These are phyloP conservation scores for Leucocoprinus sp. DNA, from an alignment of 768 basidiomycete genomes.

Conservation along the genomic window DNA sequence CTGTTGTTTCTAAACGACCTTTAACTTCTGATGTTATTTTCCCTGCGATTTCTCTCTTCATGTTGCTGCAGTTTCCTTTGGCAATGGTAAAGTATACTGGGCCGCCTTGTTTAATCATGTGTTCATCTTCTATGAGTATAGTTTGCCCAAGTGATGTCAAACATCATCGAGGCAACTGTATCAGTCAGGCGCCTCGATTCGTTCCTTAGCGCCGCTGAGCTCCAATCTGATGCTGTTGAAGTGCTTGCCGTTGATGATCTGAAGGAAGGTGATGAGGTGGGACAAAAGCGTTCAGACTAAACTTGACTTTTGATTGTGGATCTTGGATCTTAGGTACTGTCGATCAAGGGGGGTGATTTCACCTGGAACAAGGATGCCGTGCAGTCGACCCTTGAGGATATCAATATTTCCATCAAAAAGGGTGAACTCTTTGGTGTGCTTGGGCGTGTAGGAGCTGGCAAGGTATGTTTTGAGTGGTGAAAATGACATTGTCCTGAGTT, in stretches of 20 bases:
- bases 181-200: slow-evolving; percentile 70
- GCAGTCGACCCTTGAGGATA: slow-evolving; percentile 65
- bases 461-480: slow-evolving; percentile 35
- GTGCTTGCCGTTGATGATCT: slow-evolving; percentile 35
- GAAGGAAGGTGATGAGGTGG: slow-evolving; percentile 53
- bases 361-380: slow-evolving; percentile 55
- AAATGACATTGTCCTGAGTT: neutral
- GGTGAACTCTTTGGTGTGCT: slow-evolving; percentile 82
- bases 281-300: no score
- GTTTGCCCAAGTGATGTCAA: slow-evolving; percentile 68
- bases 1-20: slow-evolving; percentile 50
- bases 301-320: neutral
- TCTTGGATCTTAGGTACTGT: slow-evolving; percentile 39
- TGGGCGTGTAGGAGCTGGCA: slow-evolving; percentile 88
- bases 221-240: slow-evolving; percentile 71
- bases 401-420: slow-evolving; percentile 67
- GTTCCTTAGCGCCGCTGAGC: slow-evolving; percentile 73
- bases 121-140: slow-evolving; percentile 19
- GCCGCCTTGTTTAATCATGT: slow-evolving; percentile 6
- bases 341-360: slow-evolving; percentile 74
- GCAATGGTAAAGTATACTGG: slow-evolving; percentile 60
- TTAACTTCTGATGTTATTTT: slow-evolving; percentile 90
- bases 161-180: slow-evolving; percentile 80
- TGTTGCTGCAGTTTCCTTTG: slow-evolving; percentile 80
- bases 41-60: slow-evolving; percentile 89